phyloP scores from a whole-genome alignment of 495 filamentous ascomycete genomes.

The Jackrogersella minutella region DNA sequence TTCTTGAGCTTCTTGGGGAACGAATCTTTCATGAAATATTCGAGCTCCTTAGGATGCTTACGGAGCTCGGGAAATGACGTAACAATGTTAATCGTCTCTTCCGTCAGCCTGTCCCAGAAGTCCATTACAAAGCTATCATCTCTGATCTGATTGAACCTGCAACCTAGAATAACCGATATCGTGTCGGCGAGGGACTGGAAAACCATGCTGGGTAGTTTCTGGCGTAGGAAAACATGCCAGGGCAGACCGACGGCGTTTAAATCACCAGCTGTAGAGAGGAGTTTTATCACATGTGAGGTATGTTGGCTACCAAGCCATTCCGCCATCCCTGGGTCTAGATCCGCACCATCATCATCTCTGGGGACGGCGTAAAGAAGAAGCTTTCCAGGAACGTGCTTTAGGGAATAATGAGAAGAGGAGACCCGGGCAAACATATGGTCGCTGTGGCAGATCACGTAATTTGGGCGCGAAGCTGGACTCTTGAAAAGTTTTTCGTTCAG shows the following conservation, averaged over 20 bases:
- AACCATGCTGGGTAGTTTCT: conserved; percentile 77
- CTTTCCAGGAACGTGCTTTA: conserved; percentile 16
- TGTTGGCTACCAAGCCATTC: conserved; percentile 36
- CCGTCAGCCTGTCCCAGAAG: conserved; percentile 72
- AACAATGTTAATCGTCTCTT: conserved; percentile 54
- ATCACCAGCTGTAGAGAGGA: conserved; percentile 41
- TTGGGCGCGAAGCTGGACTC: conserved; percentile 67
- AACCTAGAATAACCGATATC: conserved; percentile 75
- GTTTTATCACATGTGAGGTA: conserved; percentile 40
- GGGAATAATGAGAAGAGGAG: conserved; percentile 59
- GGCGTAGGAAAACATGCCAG: conserved; percentile 40
- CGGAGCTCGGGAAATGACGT: conserved; percentile 65
- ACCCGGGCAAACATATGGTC: conserved; percentile 65
- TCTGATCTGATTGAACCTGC: conserved; percentile 72
- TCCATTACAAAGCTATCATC: conserved; percentile 67
- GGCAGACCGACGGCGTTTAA: conserved; percentile 42
- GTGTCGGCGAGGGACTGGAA: conserved; percentile 80
- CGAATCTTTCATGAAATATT: conserved; percentile 61
- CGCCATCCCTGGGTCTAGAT: conserved; percentile 20
- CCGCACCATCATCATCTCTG: conserved; percentile 14
- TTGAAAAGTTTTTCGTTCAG: conserved; percentile 74
- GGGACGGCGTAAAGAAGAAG: conserved; percentile 27
- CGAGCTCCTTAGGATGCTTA: conserved; percentile 63
- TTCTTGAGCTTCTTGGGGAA: conserved; percentile 54
- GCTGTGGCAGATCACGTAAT: conserved; percentile 77